These are phyloP conservation scores for Hericium coralloides DNA, from an alignment of 768 basidiomycete genomes.

Conservation along the genomic window DNA sequence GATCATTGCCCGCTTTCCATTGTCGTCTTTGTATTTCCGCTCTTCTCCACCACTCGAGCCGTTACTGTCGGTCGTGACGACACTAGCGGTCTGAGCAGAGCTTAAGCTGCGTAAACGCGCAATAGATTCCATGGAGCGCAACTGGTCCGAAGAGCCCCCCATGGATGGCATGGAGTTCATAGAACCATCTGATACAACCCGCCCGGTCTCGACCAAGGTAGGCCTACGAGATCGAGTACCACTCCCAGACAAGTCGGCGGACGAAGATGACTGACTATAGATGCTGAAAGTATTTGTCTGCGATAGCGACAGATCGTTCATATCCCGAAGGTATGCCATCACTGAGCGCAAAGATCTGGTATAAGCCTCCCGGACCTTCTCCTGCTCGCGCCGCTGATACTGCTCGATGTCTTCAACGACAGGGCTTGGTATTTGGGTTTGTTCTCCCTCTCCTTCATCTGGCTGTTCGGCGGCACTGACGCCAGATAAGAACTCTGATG, in stretches of 20 bases:
- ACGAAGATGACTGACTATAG: conserved; percentile 40
- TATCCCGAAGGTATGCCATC: conserved; percentile 93
- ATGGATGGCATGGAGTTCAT: conserved; percentile 37
- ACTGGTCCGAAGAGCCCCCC: conserved; percentile 34
- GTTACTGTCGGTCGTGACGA: conserved; percentile 66
- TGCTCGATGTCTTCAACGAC: conserved; percentile 34
- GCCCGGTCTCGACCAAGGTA: conserved; percentile 50
- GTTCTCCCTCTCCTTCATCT: conserved; percentile 19
- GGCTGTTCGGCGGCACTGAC: conserved; percentile 32
- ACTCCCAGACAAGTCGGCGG: conserved; percentile 31
- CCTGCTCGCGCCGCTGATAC: conserved; percentile 56
- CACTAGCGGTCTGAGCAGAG: conserved; percentile 59
- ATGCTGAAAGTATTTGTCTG: conserved; percentile 50
- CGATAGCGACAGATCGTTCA: conserved; percentile 80
- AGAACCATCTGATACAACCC: conserved; percentile 40
- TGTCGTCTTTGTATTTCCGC: conserved; percentile 89
- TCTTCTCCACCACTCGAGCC: conserved; percentile 56
- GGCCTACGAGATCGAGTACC: conserved; percentile 51
- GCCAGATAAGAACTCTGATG: conserved; percentile 50
- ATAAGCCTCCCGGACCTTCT: conserved; percentile 60
- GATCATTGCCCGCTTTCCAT: conserved; percentile 71
- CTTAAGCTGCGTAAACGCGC: conserved; percentile 49
- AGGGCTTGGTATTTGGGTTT: conserved; percentile 34
- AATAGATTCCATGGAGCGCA: conserved; percentile 61
- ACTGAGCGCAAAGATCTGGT: conserved; percentile 80